These are phyloP conservation scores for Capsicum chinense DNA, from an alignment of 257 asterid species.

Conservation along the genomic window DNA sequence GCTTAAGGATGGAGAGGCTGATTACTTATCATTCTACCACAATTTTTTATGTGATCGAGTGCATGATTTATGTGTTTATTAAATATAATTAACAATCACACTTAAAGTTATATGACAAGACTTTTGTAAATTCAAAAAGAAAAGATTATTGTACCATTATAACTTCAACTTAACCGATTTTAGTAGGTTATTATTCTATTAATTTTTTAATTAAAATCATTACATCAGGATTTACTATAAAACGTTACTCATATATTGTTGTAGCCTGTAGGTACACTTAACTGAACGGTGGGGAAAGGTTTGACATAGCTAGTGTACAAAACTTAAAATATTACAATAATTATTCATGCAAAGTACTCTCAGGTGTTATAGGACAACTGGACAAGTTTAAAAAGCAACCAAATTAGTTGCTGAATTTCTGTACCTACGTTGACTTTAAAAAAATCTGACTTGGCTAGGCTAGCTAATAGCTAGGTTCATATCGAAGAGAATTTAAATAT, in stretches of 20 bases:
- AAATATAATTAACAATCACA: neutral
- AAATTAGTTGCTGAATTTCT: slow-evolving; percentile 19
- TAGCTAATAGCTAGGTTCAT: neutral
- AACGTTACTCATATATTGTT: too few species aligned
- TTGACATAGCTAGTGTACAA: too few species aligned
- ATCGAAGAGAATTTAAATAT: neutral
- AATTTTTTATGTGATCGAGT: neutral
- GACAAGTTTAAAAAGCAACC: slow-evolving; percentile 1
- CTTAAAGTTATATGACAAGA: neutral
- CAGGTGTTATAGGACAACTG: neutral
- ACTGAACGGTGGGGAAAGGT: neutral
- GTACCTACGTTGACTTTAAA: slow-evolving; percentile 13
- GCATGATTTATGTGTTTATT: neutral
- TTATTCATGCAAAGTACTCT: neutral
- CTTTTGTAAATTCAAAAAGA: neutral
- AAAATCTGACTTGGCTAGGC: neutral
- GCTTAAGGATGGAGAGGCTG: neutral
- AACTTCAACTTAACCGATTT: neutral
- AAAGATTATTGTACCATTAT: neutral
- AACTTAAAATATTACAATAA: neutral
- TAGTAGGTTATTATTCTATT: neutral
- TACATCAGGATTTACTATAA: too few species aligned
- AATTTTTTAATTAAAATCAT: neutral
- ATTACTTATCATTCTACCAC: too few species aligned
- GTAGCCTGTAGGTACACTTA: neutral